Percentiles rank a stretch among this genome's conserved stretches.
Conservation (phyloP, 73 alveolate species). For the Tetrahymena thermophila region DNA sequence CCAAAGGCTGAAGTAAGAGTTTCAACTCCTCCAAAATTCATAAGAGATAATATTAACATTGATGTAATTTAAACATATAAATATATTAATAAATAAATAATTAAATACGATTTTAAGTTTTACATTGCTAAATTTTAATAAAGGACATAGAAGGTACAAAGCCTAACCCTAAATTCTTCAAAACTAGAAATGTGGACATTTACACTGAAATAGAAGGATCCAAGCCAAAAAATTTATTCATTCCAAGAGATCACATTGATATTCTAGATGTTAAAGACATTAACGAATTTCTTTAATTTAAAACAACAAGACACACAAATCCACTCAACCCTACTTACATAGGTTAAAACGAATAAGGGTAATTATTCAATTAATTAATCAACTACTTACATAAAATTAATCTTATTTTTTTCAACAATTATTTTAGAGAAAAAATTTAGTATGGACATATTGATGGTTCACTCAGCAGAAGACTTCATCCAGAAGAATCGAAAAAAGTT, state of each 20-base stretch:
- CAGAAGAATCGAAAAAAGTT: constrained; percentile 48
- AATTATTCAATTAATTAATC: neutral
- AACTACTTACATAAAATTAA: neutral
- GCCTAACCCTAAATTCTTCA: constrained; percentile 60
- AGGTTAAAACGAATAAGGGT: constrained; percentile 56
- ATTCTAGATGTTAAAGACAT: constrained; percentile 53
- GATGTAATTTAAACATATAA: constrained; percentile 5
- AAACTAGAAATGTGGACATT: constrained; percentile 66
- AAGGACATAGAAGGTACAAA: constrained; percentile 90
- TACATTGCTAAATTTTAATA: too few species aligned
- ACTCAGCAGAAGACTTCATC: constrained; percentile 56
- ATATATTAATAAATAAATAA: neutral
- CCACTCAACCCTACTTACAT: constrained; percentile 90
- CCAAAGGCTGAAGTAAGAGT: constrained; percentile 79
- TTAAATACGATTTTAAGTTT: too few species aligned
- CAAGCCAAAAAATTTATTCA: constrained; percentile 52
- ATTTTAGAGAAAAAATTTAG: constrained; percentile 21
- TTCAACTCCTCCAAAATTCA: constrained; percentile 84
- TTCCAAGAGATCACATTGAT: constrained; percentile 56
- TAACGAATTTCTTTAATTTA: constrained; percentile 4
- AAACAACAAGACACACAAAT: constrained; percentile 69
- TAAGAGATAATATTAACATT: constrained; percentile 76
- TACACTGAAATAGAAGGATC: constrained; percentile 86
- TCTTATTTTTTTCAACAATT: neutral
- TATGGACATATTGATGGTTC: constrained; percentile 66